Conservation (phyloP, 2,329 filamentous ascomycete species). For the Calonectria montana region DNA sequence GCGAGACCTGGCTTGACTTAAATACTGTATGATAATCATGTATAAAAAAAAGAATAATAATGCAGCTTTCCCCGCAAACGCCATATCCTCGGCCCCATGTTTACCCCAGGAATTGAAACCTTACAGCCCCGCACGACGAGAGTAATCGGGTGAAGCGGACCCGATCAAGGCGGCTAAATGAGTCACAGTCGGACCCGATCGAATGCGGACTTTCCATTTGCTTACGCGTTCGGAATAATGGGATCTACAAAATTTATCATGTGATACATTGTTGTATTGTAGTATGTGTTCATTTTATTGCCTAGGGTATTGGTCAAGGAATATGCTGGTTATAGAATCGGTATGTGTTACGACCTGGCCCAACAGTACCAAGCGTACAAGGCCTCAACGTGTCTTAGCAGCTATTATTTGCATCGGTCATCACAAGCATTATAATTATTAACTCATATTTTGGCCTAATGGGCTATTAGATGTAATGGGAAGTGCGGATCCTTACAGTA, state of each 20-base stretch:
- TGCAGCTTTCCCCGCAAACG: background rate
- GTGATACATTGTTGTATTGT: background rate
- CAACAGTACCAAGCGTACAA: no score
- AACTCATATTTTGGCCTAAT: no score
- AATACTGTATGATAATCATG: background rate
- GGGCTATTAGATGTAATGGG: no score
- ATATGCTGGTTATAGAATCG: no score
- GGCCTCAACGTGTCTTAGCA: no score
- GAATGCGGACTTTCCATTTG: background rate
- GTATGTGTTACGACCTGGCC: no score
- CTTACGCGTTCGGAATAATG: background rate
- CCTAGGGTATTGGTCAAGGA: no score
- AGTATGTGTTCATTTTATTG: background rate
- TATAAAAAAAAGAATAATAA: background rate
- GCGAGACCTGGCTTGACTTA: background rate
- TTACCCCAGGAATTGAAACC: background rate
- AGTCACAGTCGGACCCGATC: background rate
- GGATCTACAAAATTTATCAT: background rate
- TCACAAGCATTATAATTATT: no score
- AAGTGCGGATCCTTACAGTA: no score
- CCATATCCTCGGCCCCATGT: background rate
- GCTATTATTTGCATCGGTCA: no score
- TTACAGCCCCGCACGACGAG: background rate
- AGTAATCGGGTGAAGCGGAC: background rate
- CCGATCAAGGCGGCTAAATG: constrained; percentile 2